A percentile compares a stretch with the other conserved stretches of the same genome.
phyloP scores from a whole-genome alignment of 2,329 filamentous ascomycete genomes.

The Alternaria infectoria region DNA sequence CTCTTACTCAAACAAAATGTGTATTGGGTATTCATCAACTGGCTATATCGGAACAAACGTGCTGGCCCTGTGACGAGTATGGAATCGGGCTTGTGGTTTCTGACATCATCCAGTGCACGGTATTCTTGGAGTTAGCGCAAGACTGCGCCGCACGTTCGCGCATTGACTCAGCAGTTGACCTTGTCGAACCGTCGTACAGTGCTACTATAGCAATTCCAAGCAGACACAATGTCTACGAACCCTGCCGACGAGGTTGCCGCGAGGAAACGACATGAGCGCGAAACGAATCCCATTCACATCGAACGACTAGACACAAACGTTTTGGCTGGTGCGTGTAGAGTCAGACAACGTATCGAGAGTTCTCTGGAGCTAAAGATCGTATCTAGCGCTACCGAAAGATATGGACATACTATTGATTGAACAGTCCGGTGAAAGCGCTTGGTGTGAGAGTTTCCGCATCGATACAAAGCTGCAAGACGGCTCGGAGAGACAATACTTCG shows the following conservation, averaged over 20 bases:
- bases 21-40: background rate
- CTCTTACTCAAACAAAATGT: background rate
- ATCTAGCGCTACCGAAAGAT: background rate
- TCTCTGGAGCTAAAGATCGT: background rate
- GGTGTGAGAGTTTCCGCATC: background rate
- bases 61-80: background rate
- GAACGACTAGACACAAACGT: background rate
- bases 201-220: background rate
- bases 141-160: background rate
- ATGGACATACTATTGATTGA: background rate
- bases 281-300: background rate
- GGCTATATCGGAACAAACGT: background rate
- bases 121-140: background rate
- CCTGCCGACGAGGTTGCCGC: background rate
- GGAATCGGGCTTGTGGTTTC: background rate
- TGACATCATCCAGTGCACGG: background rate
- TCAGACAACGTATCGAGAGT: too few species aligned
- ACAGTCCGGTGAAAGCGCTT: background rate
- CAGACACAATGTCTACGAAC: background rate
- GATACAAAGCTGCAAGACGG: background rate
- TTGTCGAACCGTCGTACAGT: background rate
- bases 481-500: background rate
- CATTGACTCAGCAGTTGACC: background rate
- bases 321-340: background rate
- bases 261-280: background rate